Percentiles rank a stretch among this genome's conserved stretches.
These are phyloP conservation scores for Castanea sativa DNA, from an alignment of 306 rosid genomes.

Conservation along the genomic window DNA sequence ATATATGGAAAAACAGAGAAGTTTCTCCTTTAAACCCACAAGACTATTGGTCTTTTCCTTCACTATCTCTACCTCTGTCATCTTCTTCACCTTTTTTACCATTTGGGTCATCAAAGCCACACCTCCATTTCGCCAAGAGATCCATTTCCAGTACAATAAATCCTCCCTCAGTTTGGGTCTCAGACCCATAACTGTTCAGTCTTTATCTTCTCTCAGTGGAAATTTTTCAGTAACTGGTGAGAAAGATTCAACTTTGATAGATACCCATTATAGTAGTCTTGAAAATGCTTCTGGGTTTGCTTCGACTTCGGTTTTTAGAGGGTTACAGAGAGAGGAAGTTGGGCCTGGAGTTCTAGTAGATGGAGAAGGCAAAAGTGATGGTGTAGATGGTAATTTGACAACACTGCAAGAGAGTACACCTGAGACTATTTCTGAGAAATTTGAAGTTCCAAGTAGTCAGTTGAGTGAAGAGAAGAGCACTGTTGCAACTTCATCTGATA, in stretches of 20 bases:
- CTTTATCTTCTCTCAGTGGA: slow-evolving; percentile 21
- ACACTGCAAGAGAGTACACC: slow-evolving; percentile 17
- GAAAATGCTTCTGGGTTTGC: slow-evolving; percentile 35
- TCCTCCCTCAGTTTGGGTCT: slow-evolving; percentile 29
- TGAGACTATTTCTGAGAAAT: slow-evolving; percentile 18
- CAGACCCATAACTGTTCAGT: slow-evolving; percentile 35
- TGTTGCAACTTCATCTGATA: slow-evolving; percentile 2
- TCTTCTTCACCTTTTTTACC: slow-evolving; percentile 58
- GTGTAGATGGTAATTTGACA: slow-evolving; percentile 29
- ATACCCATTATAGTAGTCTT: slow-evolving; percentile 35
- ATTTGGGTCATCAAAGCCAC: slow-evolving; percentile 56
- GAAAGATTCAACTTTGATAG: slow-evolving; percentile 32
- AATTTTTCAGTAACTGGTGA: slow-evolving; percentile 38
- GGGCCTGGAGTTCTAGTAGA: slow-evolving; percentile 29
- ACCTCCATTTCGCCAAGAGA: slow-evolving; percentile 39
- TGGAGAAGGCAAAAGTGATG: slow-evolving; percentile 21
- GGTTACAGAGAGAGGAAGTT: slow-evolving; percentile 13
- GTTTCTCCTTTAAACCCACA: slow-evolving; percentile 75
- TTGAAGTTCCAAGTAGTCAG: slow-evolving; percentile 2
- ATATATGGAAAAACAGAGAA: slow-evolving; percentile 73
- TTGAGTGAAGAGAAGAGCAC: slow-evolving; percentile 11
- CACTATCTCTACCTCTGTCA: slow-evolving; percentile 58
- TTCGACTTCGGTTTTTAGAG: slow-evolving; percentile 29
- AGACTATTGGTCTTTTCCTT: slow-evolving; percentile 65
- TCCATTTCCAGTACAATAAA: slow-evolving; percentile 46